Evolutionary conservation across 1,284 basidiomycete genomes (phyloP).

Genomic region (Cystobasidium sp.): DNA sequence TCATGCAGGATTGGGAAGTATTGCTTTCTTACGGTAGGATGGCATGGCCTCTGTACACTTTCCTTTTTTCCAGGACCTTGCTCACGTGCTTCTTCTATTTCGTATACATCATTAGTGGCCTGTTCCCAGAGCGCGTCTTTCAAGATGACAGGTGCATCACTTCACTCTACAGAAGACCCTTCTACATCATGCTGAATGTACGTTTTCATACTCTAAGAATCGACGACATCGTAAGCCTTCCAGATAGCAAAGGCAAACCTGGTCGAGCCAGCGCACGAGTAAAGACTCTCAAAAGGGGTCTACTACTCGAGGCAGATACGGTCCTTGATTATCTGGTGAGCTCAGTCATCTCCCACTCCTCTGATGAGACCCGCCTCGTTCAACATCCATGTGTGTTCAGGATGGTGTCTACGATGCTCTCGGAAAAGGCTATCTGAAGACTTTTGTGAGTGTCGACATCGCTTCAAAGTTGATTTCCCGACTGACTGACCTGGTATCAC

Average conservation of each 20-base stretch:
- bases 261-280: constrained; percentile 55
- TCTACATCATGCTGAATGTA: constrained; percentile 45
- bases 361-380: background rate
- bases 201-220: constrained; percentile 61
- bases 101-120: constrained; percentile 60
- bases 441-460: constrained; percentile 38
- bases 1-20: constrained; percentile 72
- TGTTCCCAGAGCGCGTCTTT: constrained; percentile 78
- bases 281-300: constrained; percentile 73
- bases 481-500: background rate
- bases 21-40: constrained; percentile 70
- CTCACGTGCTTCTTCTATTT: background rate
- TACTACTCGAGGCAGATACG: constrained; percentile 75
- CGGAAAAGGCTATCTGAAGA: constrained; percentile 48
- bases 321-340: constrained; percentile 74
- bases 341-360: constrained; percentile 27
- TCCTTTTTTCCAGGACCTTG: too few relatives aligned
- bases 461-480: background rate
- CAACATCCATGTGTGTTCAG: constrained; percentile 23
- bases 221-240: constrained; percentile 52
- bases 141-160: constrained; percentile 63
- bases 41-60: background rate
- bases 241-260: constrained; percentile 57
- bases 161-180: background rate
- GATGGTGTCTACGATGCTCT: constrained; percentile 49